These are phyloP conservation scores for Xylaria arbuscula DNA, from an alignment of 2,329 filamentous ascomycete genomes.

Conservation along the genomic window DNA sequence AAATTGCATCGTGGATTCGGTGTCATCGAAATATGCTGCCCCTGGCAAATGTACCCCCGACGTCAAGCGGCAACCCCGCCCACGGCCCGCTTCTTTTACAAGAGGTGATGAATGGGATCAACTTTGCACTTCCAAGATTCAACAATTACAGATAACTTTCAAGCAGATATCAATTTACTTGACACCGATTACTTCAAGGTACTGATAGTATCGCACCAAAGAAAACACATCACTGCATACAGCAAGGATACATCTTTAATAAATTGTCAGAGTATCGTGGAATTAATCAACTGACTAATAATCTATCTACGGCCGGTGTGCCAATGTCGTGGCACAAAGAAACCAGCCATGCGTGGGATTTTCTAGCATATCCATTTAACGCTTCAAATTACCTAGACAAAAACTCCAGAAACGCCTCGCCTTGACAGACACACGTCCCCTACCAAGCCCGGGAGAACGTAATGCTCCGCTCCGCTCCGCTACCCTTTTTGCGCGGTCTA, in stretches of 20 bases:
- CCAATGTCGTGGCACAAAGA: background rate
- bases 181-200: no score
- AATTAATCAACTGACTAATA: slow-evolving; percentile 3
- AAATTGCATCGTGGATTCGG: background rate
- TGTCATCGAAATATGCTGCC: background rate
- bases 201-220: background rate
- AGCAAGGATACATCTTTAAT: background rate
- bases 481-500: slow-evolving; percentile 9
- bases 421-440: slow-evolving; percentile 13
- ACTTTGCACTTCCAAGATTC: background rate
- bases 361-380: slow-evolving; percentile 11
- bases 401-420: slow-evolving; percentile 32
- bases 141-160: background rate
- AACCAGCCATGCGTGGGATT: slow-evolving; percentile 6
- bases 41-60: background rate
- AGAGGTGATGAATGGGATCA: no score
- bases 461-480: background rate
- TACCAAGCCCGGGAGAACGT: background rate
- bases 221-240: background rate
- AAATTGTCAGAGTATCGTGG: background rate
- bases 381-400: slow-evolving; percentile 8
- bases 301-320: slow-evolving; percentile 1
- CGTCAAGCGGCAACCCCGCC: slow-evolving; percentile 1
- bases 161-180: background rate
- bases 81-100: background rate